A percentile compares a stretch with the other conserved stretches of the same genome.
Evolutionary conservation across 1,284 basidiomycete species (phyloP).

Genomic region (Leccinum subrobustum): DNA sequence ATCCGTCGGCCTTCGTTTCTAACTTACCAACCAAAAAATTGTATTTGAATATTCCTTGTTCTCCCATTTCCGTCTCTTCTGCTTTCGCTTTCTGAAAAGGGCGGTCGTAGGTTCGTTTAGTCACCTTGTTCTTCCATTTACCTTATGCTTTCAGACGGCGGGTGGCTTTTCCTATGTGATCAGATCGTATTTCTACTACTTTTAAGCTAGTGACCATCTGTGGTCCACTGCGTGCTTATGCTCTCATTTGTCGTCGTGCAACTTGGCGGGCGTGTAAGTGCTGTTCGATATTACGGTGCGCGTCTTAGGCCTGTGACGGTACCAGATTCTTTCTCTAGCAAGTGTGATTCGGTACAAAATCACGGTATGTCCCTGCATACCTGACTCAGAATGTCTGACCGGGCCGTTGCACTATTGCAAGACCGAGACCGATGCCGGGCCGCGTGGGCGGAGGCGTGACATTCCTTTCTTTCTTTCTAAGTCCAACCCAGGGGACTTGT

Average conservation of each 20-base stretch:
- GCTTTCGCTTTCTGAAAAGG: not conserved
- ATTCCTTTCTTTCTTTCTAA: not conserved
- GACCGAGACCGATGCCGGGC: not conserved
- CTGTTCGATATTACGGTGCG: not conserved
- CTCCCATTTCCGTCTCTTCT: not conserved
- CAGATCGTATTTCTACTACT: not conserved
- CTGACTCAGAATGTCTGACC: not conserved
- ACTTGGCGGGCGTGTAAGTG: not conserved
- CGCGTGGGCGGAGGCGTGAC: too few relatives aligned
- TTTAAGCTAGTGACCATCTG: not conserved
- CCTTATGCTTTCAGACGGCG: not conserved
- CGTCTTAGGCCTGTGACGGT: not conserved
- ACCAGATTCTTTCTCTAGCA: too few relatives aligned
- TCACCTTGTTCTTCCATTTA: not conserved
- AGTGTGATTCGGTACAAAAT: too few relatives aligned
- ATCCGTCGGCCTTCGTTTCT: not conserved
- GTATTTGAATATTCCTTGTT: not conserved
- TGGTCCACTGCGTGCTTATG: too few relatives aligned
- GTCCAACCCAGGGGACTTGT: not conserved
- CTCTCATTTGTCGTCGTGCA: not conserved
- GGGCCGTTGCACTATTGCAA: not conserved
- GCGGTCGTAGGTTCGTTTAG: not conserved
- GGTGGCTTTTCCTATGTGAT: not conserved
- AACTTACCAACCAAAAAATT: not conserved
- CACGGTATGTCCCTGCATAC: not conserved